Evolutionary conservation across 768 basidiomycete species (phyloP).

Genomic region (Mycena galopus): DNA sequence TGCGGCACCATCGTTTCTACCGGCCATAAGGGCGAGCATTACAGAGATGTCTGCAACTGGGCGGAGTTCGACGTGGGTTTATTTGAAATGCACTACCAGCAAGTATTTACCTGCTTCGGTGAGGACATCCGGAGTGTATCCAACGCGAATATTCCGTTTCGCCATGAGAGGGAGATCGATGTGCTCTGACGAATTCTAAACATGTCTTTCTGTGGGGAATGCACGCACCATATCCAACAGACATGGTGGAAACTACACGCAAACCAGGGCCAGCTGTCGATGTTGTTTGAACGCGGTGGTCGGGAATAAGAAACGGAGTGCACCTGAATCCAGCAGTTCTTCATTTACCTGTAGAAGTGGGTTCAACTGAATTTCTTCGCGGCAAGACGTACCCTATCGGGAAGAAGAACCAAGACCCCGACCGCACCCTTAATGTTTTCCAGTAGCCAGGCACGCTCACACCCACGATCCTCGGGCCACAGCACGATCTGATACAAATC

Average conservation of each 20-base stretch:
- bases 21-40: slow-evolving; percentile 95
- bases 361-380: slow-evolving; percentile 21
- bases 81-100: background rate
- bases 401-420: slow-evolving; percentile 74
- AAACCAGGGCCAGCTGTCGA: slow-evolving; percentile 77
- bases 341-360: slow-evolving; percentile 68
- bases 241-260: slow-evolving; percentile 92
- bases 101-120: slow-evolving; percentile 88
- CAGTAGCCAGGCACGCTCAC: slow-evolving; percentile 78
- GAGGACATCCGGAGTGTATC: slow-evolving; percentile 94
- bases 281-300: background rate
- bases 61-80: slow-evolving; percentile 1
- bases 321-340: slow-evolving; percentile 76
- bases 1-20: slow-evolving; percentile 80
- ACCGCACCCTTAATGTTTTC: slow-evolving; percentile 75
- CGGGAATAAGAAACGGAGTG: slow-evolving; percentile 7
- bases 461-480: slow-evolving; percentile 67
- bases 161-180: slow-evolving; percentile 73
- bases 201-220: background rate
- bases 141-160: slow-evolving; percentile 75
- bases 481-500: slow-evolving; percentile 48
- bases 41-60: slow-evolving; percentile 90
- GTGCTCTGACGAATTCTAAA: slow-evolving; percentile 72
- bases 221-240: slow-evolving; percentile 84
- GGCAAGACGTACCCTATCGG: slow-evolving; percentile 70